phyloP scores from a whole-genome alignment of 192 early-diverging fungal genomes.

The Backusella westeae region DNA sequence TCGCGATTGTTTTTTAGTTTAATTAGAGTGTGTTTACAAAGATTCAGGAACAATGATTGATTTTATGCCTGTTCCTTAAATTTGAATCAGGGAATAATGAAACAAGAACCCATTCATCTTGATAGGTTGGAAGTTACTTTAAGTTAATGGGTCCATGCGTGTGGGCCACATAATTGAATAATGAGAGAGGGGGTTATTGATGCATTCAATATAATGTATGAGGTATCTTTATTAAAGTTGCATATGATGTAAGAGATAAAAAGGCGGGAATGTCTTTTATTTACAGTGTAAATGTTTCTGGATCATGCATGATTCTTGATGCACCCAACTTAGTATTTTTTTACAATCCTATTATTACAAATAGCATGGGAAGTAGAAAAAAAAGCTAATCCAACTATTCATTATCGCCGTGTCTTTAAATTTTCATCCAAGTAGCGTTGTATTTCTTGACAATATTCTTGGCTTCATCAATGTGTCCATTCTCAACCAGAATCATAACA shows the following conservation, averaged over 20 bases:
- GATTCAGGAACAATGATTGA: neutral
- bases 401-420: neutral
- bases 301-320: too few species aligned
- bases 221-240: too few species aligned
- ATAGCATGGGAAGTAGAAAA: neutral
- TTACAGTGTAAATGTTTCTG: too few species aligned
- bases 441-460: conserved; percentile 18
- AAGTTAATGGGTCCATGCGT: neutral
- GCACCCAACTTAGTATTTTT: neutral
- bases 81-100: neutral
- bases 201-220: too few species aligned
- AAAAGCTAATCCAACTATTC: too few species aligned
- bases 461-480: conserved; percentile 26
- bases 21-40: neutral
- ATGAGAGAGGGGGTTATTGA: too few species aligned
- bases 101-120: neutral
- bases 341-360: neutral
- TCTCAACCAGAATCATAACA: conserved; percentile 21
- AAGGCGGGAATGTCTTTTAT: too few species aligned
- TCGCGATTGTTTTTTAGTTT: neutral
- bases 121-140: neutral
- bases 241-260: too few species aligned
- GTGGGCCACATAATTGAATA: too few species aligned
- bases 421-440: conserved; percentile 23
- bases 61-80: neutral